Conservation (phyloP, 768 basidiomycete genomes). For the Agaricus sinodeliciosus region DNA sequence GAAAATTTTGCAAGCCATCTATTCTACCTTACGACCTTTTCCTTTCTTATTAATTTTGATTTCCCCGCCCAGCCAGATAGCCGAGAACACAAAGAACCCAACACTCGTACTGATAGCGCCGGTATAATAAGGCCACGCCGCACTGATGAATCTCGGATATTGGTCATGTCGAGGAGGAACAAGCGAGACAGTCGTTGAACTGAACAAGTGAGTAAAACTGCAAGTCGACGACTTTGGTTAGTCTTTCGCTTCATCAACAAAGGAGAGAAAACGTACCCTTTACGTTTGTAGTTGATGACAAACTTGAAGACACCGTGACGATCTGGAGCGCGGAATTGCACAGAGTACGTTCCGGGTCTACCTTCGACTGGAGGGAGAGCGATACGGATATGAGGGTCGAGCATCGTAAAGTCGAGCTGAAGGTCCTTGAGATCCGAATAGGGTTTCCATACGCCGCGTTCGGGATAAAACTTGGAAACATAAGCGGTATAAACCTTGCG, state of each 20-base stretch:
- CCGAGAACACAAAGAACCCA: slow-evolving; percentile 82
- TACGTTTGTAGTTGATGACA: slow-evolving; percentile 83
- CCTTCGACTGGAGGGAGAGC: slow-evolving; percentile 54
- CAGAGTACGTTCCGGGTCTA: slow-evolving; percentile 62
- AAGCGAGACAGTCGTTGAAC: slow-evolving; percentile 73
- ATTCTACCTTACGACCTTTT: slow-evolving; percentile 36
- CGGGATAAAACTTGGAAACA: slow-evolving; percentile 62
- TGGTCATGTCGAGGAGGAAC: slow-evolving; percentile 93
- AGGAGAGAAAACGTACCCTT: slow-evolving; percentile 50
- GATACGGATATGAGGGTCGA: slow-evolving; percentile 92
- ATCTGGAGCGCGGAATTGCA: slow-evolving; percentile 88
- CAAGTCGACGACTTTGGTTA: not conserved
- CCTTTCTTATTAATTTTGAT: slow-evolving; percentile 54
- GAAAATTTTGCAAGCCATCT: slow-evolving; percentile 14
- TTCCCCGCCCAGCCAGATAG: slow-evolving; percentile 83
- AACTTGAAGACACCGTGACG: slow-evolving; percentile 99
- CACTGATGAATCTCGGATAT: slow-evolving; percentile 91
- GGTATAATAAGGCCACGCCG: slow-evolving; percentile 93
- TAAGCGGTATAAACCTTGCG: slow-evolving; percentile 67
- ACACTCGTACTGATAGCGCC: slow-evolving; percentile 86
- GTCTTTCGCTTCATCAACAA: slow-evolving; percentile 1
- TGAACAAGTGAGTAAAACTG: slow-evolving; percentile 72
- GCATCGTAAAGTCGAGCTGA: slow-evolving; percentile 97
- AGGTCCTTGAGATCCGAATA: slow-evolving; percentile 70
- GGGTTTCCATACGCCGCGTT: slow-evolving; percentile 57